phyloP scores from a whole-genome alignment of 2,329 filamentous ascomycete genomes.

The Blastomyces gilchristii region DNA sequence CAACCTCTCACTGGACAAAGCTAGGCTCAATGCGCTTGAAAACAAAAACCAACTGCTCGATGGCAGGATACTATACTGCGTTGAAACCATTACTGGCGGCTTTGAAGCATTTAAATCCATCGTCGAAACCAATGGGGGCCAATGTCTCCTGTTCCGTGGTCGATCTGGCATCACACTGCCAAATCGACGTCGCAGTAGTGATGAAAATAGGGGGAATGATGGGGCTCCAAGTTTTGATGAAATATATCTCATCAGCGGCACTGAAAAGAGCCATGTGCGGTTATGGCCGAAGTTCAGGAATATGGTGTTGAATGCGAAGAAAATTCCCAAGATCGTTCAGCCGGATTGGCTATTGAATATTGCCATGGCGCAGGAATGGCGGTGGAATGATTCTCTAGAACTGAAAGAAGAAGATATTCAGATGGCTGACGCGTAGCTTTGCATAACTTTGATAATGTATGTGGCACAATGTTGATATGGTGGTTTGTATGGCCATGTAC shows the following conservation, averaged over 20 bases:
- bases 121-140: conserved; percentile 77
- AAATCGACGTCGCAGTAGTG: conserved; percentile 42
- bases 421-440: conserved; percentile 17
- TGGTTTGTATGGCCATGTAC: not conserved
- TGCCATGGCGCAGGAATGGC: conserved; percentile 75
- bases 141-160: conserved; percentile 66
- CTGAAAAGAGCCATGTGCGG: conserved; percentile 54
- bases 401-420: conserved; percentile 25
- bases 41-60: conserved; percentile 69
- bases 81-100: conserved; percentile 66
- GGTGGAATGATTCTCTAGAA: conserved; percentile 54
- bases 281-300: conserved; percentile 73
- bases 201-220: conserved; percentile 27
- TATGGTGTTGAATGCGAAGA: conserved; percentile 66
- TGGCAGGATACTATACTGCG: conserved; percentile 74
- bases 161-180: conserved; percentile 58
- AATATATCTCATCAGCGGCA: conserved; percentile 71
- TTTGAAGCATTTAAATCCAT: conserved; percentile 78
- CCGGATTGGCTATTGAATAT: conserved; percentile 85
- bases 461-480: not conserved
- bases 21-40: conserved; percentile 58
- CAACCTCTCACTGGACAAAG: conserved; percentile 57
- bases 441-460: not conserved
- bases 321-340: conserved; percentile 68
- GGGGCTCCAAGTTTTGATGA: conserved; percentile 55